Base-by-base conservation (phyloP, 768 basidiomycete genomes). In the Collybia mongolica region DNA sequence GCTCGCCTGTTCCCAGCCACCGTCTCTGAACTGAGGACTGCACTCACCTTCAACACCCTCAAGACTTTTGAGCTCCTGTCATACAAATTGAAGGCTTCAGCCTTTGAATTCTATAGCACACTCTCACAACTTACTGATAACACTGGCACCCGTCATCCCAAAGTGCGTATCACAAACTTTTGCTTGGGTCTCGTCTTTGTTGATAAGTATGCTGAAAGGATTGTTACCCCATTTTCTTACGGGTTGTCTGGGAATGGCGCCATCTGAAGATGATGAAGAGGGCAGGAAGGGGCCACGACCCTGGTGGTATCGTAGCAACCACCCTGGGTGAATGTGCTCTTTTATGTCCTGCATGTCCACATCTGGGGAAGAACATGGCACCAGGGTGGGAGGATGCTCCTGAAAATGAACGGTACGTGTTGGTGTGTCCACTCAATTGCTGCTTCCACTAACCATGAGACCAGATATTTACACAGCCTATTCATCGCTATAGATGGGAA, bases 331-430 rank as follows among this genome's bases (percentile, higher is more conserved):
- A 57, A 26, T 54, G 53, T 17, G 66, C 63, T 1, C 53, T 67
- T 6, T 19, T 56, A 14, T 68, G 65, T 26, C 64, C 62, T 2
- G 65, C 67, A 0, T 68, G 66, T 46, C 67, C 66, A 0, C 60
- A 60, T 8, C 59, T 55, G 0, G 54, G 49, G 1, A 58, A 60
- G 19, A 67, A 65, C 38, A 44, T 67, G 20, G 59, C 65, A 9
- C 20, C 17, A 4, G 49, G 44, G 8, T 66, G 64, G 64, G 18
- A 55, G 28, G 39, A 58, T 18, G 46, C 35, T 2, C 46, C 52
- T 0, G 42, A 54, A 6, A 44, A 60, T 11, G 42, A 52, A 20
- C 28, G 44, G 59, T 60, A 19, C 12, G 54, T 53, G 19, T 28
- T 19, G 7, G 6, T 14, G 24, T 44, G 12, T 18, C 2, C 12